Evolutionary conservation across 495 filamentous ascomycete species (phyloP).

Genomic region (Penicillium steckii): DNA sequence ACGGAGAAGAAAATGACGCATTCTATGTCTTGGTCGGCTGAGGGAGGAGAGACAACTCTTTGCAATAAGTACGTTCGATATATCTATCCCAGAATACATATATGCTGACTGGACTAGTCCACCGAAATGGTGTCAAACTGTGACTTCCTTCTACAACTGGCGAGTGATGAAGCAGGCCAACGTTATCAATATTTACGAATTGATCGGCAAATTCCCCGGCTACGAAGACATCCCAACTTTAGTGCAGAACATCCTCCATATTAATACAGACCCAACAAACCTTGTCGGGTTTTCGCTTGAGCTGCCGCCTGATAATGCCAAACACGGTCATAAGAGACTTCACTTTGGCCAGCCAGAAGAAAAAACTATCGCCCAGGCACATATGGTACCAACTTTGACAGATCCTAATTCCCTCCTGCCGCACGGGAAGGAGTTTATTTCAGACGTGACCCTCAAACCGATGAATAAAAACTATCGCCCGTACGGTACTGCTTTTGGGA

Average conservation of each 20-base stretch:
- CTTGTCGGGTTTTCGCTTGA: not conserved
- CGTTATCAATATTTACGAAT: constrained; percentile 5
- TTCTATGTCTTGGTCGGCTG: constrained; percentile 8
- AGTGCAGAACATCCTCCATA: constrained; percentile 1
- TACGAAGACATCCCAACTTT: constrained; percentile 2
- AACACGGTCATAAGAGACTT: not conserved
- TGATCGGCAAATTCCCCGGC: constrained; percentile 4
- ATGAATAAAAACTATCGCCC: too few species aligned
- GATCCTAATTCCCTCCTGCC: not conserved
- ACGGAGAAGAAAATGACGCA: constrained; percentile 7
- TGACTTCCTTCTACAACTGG: constrained; percentile 7
- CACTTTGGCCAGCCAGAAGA: not conserved
- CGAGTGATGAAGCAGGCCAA: constrained; percentile 8
- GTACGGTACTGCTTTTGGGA: not conserved
- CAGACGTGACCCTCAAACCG: too few species aligned
- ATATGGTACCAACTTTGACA: too few species aligned
- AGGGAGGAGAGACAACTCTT: constrained; percentile 8
- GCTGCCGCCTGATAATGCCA: not conserved
- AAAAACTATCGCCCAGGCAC: too few species aligned
- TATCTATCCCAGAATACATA: too few species aligned
- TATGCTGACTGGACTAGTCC: constrained; percentile 9
- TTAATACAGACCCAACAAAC: not conserved
- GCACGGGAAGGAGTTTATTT: not conserved
- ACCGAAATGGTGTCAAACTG: constrained; percentile 8
- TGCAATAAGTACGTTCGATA: constrained; percentile 12